phyloP scores from a whole-genome alignment of 257 asterid species.

The Parsonsia alboflavescens region DNA sequence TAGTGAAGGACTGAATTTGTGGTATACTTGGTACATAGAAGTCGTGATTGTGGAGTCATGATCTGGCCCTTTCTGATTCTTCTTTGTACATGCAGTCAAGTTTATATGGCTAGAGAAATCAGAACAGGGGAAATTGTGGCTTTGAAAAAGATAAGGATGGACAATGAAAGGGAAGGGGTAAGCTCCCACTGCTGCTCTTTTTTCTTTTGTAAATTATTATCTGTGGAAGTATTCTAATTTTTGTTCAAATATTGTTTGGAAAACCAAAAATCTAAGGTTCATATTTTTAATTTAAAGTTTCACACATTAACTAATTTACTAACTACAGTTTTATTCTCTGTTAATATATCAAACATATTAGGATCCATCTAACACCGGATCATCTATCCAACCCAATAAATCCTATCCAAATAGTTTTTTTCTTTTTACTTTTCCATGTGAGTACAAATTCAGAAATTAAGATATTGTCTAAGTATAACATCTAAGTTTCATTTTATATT shows the following conservation, averaged over 20 bases:
- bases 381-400: background rate
- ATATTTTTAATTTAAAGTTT: background rate
- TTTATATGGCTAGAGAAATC: slow-evolving; percentile 79
- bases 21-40: background rate
- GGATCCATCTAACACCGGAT: background rate
- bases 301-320: background rate
- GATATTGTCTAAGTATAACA: background rate
- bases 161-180: slow-evolving; percentile 94
- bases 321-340: background rate
- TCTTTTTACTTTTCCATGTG: background rate
- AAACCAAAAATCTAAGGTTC: background rate
- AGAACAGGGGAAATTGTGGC: slow-evolving; percentile 89
- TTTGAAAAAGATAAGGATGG: slow-evolving; percentile 88
- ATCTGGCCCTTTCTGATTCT: slow-evolving; percentile 4
- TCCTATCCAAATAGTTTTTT: background rate
- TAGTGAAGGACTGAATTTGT: background rate
- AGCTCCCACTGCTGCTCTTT: slow-evolving; percentile 12
- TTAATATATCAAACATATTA: background rate
- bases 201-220: background rate
- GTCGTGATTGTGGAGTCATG: background rate
- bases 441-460: background rate
- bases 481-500: background rate
- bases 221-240: background rate
- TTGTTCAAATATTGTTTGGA: background rate
- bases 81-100: slow-evolving; percentile 51